Conservation (phyloP, 257 asterid genomes). For the Ehretia macrophylla region DNA sequence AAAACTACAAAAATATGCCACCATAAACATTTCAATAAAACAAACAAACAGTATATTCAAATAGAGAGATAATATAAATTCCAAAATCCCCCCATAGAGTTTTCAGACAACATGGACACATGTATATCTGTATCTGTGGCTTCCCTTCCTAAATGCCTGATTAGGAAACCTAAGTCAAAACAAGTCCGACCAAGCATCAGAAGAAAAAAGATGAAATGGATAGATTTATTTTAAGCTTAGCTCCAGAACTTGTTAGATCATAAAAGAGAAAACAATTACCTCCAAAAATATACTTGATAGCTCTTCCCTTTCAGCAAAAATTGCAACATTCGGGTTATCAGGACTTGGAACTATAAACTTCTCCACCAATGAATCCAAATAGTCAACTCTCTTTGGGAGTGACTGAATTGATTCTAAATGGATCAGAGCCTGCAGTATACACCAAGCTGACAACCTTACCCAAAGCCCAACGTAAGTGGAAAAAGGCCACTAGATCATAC, state of each 20-base stretch:
- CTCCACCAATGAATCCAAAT: slow-evolving; percentile 75
- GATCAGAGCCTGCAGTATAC: slow-evolving; percentile 75
- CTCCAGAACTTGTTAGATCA: not conserved
- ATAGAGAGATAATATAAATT: slow-evolving; percentile 34
- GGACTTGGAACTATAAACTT: slow-evolving; percentile 56
- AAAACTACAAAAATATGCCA: too few relatives aligned
- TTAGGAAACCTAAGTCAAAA: too few relatives aligned
- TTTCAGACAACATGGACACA: not conserved
- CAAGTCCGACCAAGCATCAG: too few relatives aligned
- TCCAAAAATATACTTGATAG: slow-evolving; percentile 87
- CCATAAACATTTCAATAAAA: too few relatives aligned
- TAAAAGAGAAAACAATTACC: slow-evolving; percentile 37
- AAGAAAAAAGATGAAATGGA: slow-evolving; percentile 1
- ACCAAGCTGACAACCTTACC: not conserved
- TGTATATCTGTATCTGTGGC: not conserved
- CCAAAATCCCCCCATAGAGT: slow-evolving; percentile 5
- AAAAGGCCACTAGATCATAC: not conserved
- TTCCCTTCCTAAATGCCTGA: not conserved
- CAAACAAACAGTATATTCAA: too few relatives aligned
- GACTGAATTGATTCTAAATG: slow-evolving; percentile 91
- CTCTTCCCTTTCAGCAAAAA: slow-evolving; percentile 84
- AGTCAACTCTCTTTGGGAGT: slow-evolving; percentile 72
- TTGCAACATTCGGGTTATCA: slow-evolving; percentile 53
- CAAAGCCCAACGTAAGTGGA: too few relatives aligned
- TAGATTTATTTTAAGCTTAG: not conserved